Evolutionary conservation across 495 filamentous ascomycete species (phyloP).

Genomic region (Neurospora africana): DNA sequence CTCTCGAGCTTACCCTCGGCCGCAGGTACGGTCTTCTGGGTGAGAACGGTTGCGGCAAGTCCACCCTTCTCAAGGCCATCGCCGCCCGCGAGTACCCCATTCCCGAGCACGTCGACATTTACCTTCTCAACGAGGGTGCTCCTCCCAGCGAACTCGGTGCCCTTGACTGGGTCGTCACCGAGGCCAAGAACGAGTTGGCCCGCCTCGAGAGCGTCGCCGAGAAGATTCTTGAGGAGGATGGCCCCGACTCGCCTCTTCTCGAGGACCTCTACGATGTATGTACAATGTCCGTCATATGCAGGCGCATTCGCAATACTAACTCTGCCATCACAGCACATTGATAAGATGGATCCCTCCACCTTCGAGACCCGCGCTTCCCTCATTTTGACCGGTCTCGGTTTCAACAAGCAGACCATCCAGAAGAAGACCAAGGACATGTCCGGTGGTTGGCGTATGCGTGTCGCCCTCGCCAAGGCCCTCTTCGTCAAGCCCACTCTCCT

Average conservation of each 20-base stretch:
- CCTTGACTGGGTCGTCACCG: slow-evolving; percentile 90
- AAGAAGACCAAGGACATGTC: slow-evolving; percentile 99
- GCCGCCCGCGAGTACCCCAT: slow-evolving; percentile 88
- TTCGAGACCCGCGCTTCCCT: slow-evolving; percentile 92
- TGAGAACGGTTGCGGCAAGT: slow-evolving; percentile 99
- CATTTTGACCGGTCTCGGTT: slow-evolving; percentile 96
- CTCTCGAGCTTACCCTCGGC: slow-evolving; percentile 84
- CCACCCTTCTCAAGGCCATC: slow-evolving; percentile 91
- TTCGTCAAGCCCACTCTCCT: slow-evolving; percentile 96
- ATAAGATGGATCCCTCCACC: slow-evolving; percentile 99
- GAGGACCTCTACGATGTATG: slow-evolving; percentile 94
- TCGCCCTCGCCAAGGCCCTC: slow-evolving; percentile 91
- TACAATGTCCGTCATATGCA: background rate
- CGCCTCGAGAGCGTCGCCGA: slow-evolving; percentile 81
- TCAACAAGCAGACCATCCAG: slow-evolving; percentile 93
- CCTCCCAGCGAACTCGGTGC: slow-evolving; percentile 80
- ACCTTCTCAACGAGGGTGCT: slow-evolving; percentile 97
- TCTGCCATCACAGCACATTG: slow-evolving; percentile 63
- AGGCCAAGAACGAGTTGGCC: slow-evolving; percentile 90
- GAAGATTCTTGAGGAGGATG: slow-evolving; percentile 79
- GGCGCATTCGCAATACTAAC: slow-evolving; percentile 10
- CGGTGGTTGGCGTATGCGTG: slow-evolving; percentile 99
- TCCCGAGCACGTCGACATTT: slow-evolving; percentile 95
- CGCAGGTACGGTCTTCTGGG: slow-evolving; percentile 91
- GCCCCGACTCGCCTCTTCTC: slow-evolving; percentile 81